Conservation (phyloP, 148 eudicot genomes). For the Diospyros lotus region DNA sequence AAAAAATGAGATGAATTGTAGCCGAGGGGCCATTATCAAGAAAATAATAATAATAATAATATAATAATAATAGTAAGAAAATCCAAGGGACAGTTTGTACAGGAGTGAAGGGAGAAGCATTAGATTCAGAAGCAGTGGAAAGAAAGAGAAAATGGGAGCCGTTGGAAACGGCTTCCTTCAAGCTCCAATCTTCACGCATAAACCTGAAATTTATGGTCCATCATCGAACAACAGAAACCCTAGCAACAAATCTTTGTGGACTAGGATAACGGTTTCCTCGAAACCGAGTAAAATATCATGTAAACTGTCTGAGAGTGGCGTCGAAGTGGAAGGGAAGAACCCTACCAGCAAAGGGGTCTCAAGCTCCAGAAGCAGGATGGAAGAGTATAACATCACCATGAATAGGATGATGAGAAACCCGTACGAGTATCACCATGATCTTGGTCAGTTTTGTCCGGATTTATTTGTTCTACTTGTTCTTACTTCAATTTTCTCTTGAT, state of each 20-base stretch:
- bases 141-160: constrained; percentile 29
- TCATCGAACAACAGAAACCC: constrained; percentile 6
- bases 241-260: constrained; percentile 1
- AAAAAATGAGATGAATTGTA: no score
- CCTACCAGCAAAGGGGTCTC: constrained; percentile 21
- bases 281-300: constrained; percentile 31
- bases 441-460: constrained; percentile 45
- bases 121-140: no score
- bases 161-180: constrained; percentile 20
- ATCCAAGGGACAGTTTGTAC: no score
- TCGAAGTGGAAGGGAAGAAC: constrained; percentile 18
- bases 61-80: no score
- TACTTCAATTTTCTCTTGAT: background rate
- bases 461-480: background rate
- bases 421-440: constrained; percentile 94
- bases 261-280: constrained; percentile 9
- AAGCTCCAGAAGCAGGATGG: constrained; percentile 37
- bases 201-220: background rate
- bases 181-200: constrained; percentile 19
- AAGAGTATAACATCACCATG: constrained; percentile 82
- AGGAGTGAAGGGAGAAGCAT: no score
- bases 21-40: no score
- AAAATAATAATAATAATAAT: no score
- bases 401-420: constrained; percentile 91
- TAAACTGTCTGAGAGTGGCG: constrained; percentile 36